Base-by-base conservation (phyloP, 2,329 filamentous ascomycete species). In the Coniochaeta ligniaria region DNA sequence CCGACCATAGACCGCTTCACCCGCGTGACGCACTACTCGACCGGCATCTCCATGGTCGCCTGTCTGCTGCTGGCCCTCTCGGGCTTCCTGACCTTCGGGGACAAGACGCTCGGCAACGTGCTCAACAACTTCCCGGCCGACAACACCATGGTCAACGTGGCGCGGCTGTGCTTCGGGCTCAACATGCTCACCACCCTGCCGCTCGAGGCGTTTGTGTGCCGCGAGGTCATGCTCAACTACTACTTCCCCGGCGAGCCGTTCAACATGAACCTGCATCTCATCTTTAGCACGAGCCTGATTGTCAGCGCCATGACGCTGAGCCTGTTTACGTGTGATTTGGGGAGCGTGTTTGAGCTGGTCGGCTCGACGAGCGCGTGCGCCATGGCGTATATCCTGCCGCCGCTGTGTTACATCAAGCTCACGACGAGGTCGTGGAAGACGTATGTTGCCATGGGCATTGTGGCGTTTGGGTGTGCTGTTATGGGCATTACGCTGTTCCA, bases 171-270 rank as follows among this genome's bases (percentile, higher is more conserved):
- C 76, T 98, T 99, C 71, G 95, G 95, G 1, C 83, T 99, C 66
- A 99, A 99, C 80, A 99, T 99, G 95, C 86, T 99, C 69, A 97
- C 95, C 16, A 98, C 95, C 1, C 80, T 99, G 38, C 95, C 95
- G 0, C 87, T 99, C 62, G 95, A 99, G 79, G 93, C 92, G 17
- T 99, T 99, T 73, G 95, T 99, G 60, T 99, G 95, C 75, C 86
- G 95, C 70, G 95, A 97, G 75, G 93, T 97, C 64, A 96, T 97
- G 91, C 84, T 91, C 66, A 92, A 91, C 64, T 97, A 96, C 75
- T 88, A 81, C 71, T 87, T 82, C 68, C 84, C 83, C 0, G 80
- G 79, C 62, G 91, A 79, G 66, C 89, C 90, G 0, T 96, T 93
- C 77, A 88, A 92, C 72, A 85, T 92, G 68, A 88, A 88, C 64